These are phyloP conservation scores for Globisporangium alternatum DNA, from an alignment of 352 stramenopile genomes.

Conservation along the genomic window DNA sequence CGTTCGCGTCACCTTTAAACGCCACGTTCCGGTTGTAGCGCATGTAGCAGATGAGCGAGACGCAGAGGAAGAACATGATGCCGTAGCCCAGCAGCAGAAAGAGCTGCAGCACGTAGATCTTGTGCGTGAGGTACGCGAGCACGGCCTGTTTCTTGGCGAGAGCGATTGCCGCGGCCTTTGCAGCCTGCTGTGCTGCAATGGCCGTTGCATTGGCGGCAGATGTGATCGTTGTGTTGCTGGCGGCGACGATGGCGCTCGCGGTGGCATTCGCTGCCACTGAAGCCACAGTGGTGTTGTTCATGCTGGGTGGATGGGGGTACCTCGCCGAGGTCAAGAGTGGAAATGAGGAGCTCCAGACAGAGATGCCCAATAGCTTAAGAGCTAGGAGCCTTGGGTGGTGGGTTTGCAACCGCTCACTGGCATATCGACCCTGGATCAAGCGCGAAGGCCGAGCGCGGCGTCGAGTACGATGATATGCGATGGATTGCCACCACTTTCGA, in stretches of 20 bases:
- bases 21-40: conserved; percentile 27
- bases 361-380: too few species aligned
- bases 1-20: conserved; percentile 27
- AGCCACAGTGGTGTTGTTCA: conserved; percentile 7
- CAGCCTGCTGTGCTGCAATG: conserved; percentile 1
- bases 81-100: conserved; percentile 12
- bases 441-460: too few species aligned
- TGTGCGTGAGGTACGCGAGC: conserved; percentile 8
- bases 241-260: conserved; percentile 1
- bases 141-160: background rate
- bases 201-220: conserved; percentile 1
- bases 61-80: conserved; percentile 19
- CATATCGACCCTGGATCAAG: background rate
- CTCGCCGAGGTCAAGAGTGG: conserved; percentile 4
- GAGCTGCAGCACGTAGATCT: conserved; percentile 12
- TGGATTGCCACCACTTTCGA: too few species aligned
- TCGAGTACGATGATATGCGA: too few species aligned
- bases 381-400: too few species aligned
- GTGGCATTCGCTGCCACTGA: background rate
- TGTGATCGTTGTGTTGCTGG: background rate
- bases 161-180: background rate
- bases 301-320: background rate
- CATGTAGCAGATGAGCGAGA: conserved; percentile 22
- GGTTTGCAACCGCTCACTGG: background rate
- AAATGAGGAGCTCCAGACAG: conserved; percentile 1